Conservation (phyloP, 2,329 filamentous ascomycete species). For the Emericellopsis atlantica region DNA sequence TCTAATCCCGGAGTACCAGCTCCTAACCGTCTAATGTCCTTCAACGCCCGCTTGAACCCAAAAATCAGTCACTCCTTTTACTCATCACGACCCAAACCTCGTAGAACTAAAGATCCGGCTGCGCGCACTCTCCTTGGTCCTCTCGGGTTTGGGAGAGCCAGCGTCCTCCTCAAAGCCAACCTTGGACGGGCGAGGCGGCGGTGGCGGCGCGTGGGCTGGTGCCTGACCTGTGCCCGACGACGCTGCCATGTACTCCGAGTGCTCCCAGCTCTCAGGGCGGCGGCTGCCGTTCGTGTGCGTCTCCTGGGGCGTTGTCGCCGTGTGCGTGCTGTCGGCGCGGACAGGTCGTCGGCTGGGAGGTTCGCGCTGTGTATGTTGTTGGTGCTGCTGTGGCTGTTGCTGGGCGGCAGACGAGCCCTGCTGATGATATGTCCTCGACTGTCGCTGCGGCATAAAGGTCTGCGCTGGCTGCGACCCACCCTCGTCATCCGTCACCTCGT, state of each 20-base stretch:
- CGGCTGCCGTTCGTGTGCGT: background rate
- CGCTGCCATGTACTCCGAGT: slow-evolving; percentile 8
- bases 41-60: background rate
- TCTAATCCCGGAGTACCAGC: too few relatives aligned
- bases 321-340: slow-evolving; percentile 3
- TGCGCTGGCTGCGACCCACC: slow-evolving; percentile 7
- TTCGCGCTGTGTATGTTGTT: slow-evolving; percentile 7
- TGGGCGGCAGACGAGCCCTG: background rate
- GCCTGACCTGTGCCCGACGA: slow-evolving; percentile 6
- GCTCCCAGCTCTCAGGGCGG: slow-evolving; percentile 12
- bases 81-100: slow-evolving; percentile 10
- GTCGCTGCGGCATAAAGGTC: slow-evolving; percentile 1
- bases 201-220: slow-evolving; percentile 16
- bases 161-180: slow-evolving; percentile 19
- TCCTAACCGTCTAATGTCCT: too few relatives aligned
- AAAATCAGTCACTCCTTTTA: too few relatives aligned
- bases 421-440: slow-evolving; percentile 1
- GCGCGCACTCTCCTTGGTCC: slow-evolving; percentile 16
- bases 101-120: slow-evolving; percentile 5
- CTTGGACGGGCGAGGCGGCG: slow-evolving; percentile 23
- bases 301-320: slow-evolving; percentile 5
- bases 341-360: slow-evolving; percentile 5
- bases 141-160: slow-evolving; percentile 14
- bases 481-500: slow-evolving; percentile 19
- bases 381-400: slow-evolving; percentile 1